A percentile compares a stretch with the other conserved stretches of the same genome.
Evolutionary conservation across 768 basidiomycete species (phyloP).

Genomic region (Dentipellis sp.): DNA sequence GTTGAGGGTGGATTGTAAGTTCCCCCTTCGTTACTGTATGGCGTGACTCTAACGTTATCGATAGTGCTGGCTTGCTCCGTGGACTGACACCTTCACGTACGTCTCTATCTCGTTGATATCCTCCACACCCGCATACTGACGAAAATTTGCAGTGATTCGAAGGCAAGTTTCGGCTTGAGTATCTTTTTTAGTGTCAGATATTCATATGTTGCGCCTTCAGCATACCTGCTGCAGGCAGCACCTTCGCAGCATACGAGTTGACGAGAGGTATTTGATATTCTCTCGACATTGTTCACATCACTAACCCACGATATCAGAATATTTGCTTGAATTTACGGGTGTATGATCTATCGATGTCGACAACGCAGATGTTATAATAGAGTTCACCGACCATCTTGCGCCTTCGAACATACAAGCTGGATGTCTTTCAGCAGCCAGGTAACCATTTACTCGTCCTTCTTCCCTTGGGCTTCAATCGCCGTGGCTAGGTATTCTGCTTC

Average conservation of each 20-base stretch:
- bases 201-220: constrained; percentile 27
- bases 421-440: too few relatives aligned
- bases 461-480: too few relatives aligned
- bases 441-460: too few relatives aligned
- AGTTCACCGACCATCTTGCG: too few relatives aligned
- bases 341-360: constrained; percentile 1
- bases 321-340: constrained; percentile 21
- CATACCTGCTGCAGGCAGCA: constrained; percentile 86
- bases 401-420: too few relatives aligned
- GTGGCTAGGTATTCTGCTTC: not conserved
- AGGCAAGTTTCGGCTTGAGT: constrained; percentile 29
- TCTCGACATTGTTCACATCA: not conserved
- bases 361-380: too few relatives aligned
- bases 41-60: not conserved
- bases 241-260: constrained; percentile 84
- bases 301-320: constrained; percentile 15
- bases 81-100: constrained; percentile 70
- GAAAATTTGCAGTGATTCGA: constrained; percentile 40
- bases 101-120: constrained; percentile 21
- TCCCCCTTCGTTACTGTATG: not conserved
- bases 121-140: not conserved
- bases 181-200: not conserved
- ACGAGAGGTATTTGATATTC: constrained; percentile 48
- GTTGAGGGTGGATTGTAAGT: constrained; percentile 68
- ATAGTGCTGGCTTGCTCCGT: constrained; percentile 56